These are phyloP conservation scores for Venturia nashicola DNA, from an alignment of 2,329 filamentous ascomycete species.

Conservation along the genomic window DNA sequence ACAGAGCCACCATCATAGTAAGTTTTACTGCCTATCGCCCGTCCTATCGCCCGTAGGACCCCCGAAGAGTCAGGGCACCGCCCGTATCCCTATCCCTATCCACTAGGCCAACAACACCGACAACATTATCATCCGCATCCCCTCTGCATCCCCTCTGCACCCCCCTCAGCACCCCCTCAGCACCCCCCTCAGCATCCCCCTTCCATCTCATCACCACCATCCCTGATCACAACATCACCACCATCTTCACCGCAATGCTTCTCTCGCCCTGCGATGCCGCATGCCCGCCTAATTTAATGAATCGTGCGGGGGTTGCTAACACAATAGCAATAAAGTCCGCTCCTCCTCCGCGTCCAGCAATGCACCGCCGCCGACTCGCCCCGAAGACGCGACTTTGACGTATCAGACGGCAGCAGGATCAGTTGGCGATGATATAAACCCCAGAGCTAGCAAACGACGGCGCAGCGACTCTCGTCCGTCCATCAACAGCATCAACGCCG, in stretches of 20 bases:
- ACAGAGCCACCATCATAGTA: neutral
- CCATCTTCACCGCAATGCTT: neutral
- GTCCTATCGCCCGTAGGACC: neutral
- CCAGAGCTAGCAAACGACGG: conserved; percentile 7
- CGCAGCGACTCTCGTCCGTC: conserved; percentile 1
- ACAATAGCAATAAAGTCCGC: neutral
- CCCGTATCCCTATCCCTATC: neutral
- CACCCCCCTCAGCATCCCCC: neutral
- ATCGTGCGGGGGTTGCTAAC: conserved; percentile 1
- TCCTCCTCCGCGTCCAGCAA: conserved; percentile 5
- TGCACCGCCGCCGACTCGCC: conserved; percentile 3
- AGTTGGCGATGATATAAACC: conserved; percentile 7
- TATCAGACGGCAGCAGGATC: neutral
- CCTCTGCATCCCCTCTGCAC: too few species aligned
- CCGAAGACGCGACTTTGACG: conserved; percentile 5
- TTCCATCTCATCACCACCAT: neutral
- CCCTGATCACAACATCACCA: neutral
- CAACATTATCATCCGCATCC: neutral
- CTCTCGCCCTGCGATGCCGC: neutral
- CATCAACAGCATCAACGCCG: conserved; percentile 8
- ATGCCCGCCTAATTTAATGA: neutral
- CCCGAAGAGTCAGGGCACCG: neutral
- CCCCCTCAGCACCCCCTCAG: too few species aligned
- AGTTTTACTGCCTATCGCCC: neutral
- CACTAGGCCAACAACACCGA: neutral